Evolutionary conservation across 2,329 filamentous ascomycete species (phyloP), one percentile per base, ranked within the genome.

Genomic region (Cladosporium austrohemisphaericum): DNA sequence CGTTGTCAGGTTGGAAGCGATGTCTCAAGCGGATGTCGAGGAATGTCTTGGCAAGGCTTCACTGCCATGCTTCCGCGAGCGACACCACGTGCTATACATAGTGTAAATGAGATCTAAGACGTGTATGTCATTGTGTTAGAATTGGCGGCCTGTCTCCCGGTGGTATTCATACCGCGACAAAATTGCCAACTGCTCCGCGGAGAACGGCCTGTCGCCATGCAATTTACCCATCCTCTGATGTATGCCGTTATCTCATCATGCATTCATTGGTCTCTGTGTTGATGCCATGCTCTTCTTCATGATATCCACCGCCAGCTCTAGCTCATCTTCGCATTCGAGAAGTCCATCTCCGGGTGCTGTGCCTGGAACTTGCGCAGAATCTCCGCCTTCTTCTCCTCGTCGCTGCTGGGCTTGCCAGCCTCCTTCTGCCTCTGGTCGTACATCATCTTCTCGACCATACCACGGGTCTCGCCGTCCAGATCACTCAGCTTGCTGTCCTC

Each of bases 401-500:
- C 93, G 57, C 88, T 95, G 10, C 85, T 90, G 38, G 90, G 88
- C 69, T 86, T 79, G 4, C 93, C 93, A 70, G 80, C 76, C 75
- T 97, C 91, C 81, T 98, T 98, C 75, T 97, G 91, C 58, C 87
- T 79, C 77, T 98, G 93, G 74, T 98, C 93, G 64, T 80, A 98
- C 93, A 98, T 98, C 93, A 98, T 98, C 81, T 98, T 98, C 82
- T 98, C 93, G 36, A 98, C 93, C 92, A 98, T 97, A 52, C 84
- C 81, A 56, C 93, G 81, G 47, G 93, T 98, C 77, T 95, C 87
- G 53, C 93, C 93, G 65, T 97, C 92, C 58, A 98, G 76, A 68
- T 98, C 93, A 50, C 86, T 84, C 63, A 98, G 77, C 69, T 90
- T 95, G 66, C 85, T 91, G 67, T 86, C 91, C 72, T 97, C 93